Conservation (phyloP, 345 rosid genomes). For the Psidium guajava region DNA sequence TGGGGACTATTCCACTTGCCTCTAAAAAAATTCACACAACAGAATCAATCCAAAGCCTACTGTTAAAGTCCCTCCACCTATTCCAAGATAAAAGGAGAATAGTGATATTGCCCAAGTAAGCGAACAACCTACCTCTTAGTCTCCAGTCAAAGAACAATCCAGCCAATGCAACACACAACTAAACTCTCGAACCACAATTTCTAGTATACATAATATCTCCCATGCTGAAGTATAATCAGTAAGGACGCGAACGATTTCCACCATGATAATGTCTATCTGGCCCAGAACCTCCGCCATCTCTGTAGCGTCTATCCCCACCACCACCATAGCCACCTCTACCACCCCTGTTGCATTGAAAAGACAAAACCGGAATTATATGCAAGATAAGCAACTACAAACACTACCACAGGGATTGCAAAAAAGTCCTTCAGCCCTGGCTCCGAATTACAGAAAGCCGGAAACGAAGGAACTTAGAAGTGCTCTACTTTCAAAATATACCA, state of each 20-base stretch:
- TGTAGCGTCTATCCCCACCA: conserved; percentile 80
- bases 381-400: not conserved
- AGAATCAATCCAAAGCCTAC: conserved; percentile 41
- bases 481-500: not conserved
- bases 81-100: conserved; percentile 18
- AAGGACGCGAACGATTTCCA: conserved; percentile 92
- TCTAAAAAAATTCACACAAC: conserved; percentile 57
- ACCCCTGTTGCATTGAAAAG: conserved; percentile 38
- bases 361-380: not conserved
- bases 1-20: conserved; percentile 59
- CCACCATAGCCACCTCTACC: conserved; percentile 78
- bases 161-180: conserved; percentile 29
- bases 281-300: conserved; percentile 70
- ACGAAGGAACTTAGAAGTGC: not conserved
- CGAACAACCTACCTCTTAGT: conserved; percentile 71
- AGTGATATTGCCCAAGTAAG: conserved; percentile 33
- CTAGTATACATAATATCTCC: conserved; percentile 43
- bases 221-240: conserved; percentile 33
- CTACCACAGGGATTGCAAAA: not conserved
- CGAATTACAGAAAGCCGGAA: not conserved
- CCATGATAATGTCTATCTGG: conserved; percentile 81
- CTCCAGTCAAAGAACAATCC: conserved; percentile 59
- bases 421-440: not conserved
- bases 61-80: conserved; percentile 17
- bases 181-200: conserved; percentile 36